Percentiles rank a stretch among this genome's conserved stretches.
Conservation (phyloP, 768 basidiomycete species). For the Favolaschia claudopus region DNA sequence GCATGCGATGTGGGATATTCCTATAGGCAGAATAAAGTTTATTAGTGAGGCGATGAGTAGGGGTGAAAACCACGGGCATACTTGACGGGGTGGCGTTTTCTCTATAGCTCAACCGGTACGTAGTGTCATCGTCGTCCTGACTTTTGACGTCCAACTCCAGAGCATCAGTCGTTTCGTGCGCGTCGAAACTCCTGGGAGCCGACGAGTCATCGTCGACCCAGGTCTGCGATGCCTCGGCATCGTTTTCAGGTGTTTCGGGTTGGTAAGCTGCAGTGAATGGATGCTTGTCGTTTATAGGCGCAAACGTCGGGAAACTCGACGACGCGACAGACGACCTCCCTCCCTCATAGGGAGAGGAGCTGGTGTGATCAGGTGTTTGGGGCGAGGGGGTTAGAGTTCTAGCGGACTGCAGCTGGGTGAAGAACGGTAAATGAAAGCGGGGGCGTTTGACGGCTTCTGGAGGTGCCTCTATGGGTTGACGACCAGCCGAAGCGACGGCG, state of each 20-base stretch:
- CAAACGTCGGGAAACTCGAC: constrained; percentile 21
- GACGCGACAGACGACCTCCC: constrained; percentile 3
- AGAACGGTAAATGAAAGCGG: constrained; percentile 12
- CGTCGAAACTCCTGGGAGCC: not conserved
- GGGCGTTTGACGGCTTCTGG: not conserved
- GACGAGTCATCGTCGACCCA: constrained; percentile 7
- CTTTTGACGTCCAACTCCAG: constrained; percentile 13
- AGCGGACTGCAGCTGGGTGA: not conserved
- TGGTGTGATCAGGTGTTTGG: not conserved
- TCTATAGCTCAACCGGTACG: constrained; percentile 14
- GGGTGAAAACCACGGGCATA: not conserved
- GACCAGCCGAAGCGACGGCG: not conserved
- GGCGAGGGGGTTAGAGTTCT: not conserved
- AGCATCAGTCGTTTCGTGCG: constrained; percentile 6
- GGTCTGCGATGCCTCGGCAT: constrained; percentile 1
- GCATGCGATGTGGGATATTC: constrained; percentile 2
- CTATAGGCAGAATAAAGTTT: not conserved
- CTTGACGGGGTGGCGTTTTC: constrained; percentile 5
- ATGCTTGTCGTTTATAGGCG: not conserved
- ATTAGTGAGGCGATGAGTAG: not conserved
- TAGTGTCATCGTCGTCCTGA: constrained; percentile 5
- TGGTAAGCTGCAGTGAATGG: not conserved
- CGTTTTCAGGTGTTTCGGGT: not conserved
- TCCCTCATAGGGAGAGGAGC: not conserved
- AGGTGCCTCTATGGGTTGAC: not conserved